Percentiles rank a stretch among this genome's conserved stretches.
phyloP scores from a whole-genome alignment of 2,329 filamentous ascomycete genomes.

The Macroventuria anomochaeta region DNA sequence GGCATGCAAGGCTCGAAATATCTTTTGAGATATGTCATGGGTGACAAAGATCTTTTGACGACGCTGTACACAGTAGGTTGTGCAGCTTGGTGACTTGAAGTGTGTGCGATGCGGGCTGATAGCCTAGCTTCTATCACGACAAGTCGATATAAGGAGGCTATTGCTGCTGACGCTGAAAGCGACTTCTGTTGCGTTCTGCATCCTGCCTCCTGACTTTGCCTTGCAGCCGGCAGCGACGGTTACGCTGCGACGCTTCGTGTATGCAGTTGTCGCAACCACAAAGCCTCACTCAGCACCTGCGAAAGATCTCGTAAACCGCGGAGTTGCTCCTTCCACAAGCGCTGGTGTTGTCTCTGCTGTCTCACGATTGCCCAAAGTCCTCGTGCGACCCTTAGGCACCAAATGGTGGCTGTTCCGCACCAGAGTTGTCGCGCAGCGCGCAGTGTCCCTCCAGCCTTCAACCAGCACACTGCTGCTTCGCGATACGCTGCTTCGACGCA shows the following conservation, averaged over 20 bases:
- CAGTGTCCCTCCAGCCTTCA: too few species aligned
- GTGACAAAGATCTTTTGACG: not conserved
- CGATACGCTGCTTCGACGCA: not conserved
- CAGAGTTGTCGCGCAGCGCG: too few species aligned
- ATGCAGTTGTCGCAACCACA: conserved; percentile 4
- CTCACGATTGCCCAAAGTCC: conserved; percentile 1
- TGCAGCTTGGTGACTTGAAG: not conserved
- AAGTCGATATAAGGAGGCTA: not conserved
- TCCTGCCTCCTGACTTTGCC: not conserved
- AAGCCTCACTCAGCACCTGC: not conserved
- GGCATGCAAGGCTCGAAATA: conserved; percentile 4
- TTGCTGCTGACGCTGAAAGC: not conserved
- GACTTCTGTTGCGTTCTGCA: not conserved
- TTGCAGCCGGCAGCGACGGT: not conserved
- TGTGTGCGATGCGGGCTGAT: not conserved
- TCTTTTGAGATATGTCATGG: not conserved
- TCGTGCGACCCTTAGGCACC: conserved; percentile 3
- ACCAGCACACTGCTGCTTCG: too few species aligned
- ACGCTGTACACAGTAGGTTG: not conserved
- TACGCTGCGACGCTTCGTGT: conserved; percentile 5
- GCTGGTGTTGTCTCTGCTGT: conserved; percentile 3
- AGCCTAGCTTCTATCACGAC: not conserved
- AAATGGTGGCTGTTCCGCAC: conserved; percentile 2
- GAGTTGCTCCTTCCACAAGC: not conserved
- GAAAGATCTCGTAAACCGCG: not conserved